A percentile compares a stretch with the other conserved stretches of the same genome.
Evolutionary conservation across 2,329 filamentous ascomycete genomes (phyloP).

Genomic region (Juglanconis sp.): DNA sequence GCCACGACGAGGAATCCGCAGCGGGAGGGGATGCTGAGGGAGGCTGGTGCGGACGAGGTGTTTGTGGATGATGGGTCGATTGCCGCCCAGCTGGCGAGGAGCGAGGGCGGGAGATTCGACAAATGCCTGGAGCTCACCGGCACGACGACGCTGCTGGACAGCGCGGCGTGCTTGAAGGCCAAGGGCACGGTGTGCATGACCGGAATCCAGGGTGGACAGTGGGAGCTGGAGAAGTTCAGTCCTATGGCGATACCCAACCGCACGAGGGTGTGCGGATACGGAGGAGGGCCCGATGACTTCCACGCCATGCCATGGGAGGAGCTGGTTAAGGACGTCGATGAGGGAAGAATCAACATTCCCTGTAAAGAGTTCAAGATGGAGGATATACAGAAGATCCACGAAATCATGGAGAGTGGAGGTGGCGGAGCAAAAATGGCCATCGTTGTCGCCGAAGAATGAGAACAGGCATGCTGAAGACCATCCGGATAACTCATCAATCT

Average conservation of each 20-base stretch:
- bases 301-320: constrained; percentile 22
- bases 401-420: constrained; percentile 21
- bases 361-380: constrained; percentile 21
- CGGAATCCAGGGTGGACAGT: constrained; percentile 28
- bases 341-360: constrained; percentile 20
- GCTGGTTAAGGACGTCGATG: constrained; percentile 20
- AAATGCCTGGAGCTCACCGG: constrained; percentile 47
- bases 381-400: constrained; percentile 22
- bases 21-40: constrained; percentile 34
- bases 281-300: constrained; percentile 20
- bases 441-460: constrained; percentile 18
- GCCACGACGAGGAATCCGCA: constrained; percentile 36
- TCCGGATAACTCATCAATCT: no score
- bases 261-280: constrained; percentile 17
- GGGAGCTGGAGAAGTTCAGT: constrained; percentile 20
- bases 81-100: constrained; percentile 30
- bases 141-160: constrained; percentile 39
- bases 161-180: constrained; percentile 34
- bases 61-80: constrained; percentile 41
- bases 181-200: constrained; percentile 43
- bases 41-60: constrained; percentile 39
- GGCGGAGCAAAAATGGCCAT: constrained; percentile 23
- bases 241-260: constrained; percentile 19
- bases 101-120: constrained; percentile 32
- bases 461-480: no score